These are phyloP conservation scores for Monosporascus ibericus DNA, from an alignment of 2,329 filamentous ascomycete genomes.

Conservation along the genomic window DNA sequence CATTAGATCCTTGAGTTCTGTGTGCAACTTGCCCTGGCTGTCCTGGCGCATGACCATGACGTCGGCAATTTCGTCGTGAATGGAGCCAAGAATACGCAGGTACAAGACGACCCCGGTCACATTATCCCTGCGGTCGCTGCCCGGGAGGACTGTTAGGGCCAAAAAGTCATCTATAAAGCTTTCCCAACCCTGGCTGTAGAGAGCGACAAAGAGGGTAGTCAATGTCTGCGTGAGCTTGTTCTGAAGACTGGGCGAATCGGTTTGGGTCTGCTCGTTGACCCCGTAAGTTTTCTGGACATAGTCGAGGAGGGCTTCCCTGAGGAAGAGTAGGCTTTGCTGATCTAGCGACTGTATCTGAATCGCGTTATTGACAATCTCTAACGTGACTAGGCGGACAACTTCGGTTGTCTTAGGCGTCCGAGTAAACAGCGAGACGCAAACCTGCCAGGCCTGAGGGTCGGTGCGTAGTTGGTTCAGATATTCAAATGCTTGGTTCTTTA, in stretches of 20 bases:
- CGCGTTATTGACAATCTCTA: conserved; percentile 91
- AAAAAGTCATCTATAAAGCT: conserved; percentile 88
- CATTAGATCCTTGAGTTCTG: conserved; percentile 84
- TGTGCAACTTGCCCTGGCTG: conserved; percentile 78
- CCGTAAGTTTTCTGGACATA: conserved; percentile 77
- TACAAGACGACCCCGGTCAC: conserved; percentile 75
- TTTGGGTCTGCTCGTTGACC: conserved; percentile 44
- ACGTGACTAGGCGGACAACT: conserved; percentile 78
- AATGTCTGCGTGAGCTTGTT: conserved; percentile 97
- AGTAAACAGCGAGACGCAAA: conserved; percentile 80
- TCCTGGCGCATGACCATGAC: conserved; percentile 74
- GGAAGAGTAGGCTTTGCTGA: conserved; percentile 60
- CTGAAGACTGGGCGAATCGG: conserved; percentile 74
- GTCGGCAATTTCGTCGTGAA: conserved; percentile 97
- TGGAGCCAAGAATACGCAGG: conserved; percentile 77
- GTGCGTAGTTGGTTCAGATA: conserved; percentile 73
- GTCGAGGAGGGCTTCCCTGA: conserved; percentile 75
- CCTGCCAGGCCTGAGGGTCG: conserved; percentile 83
- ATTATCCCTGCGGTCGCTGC: conserved; percentile 61
- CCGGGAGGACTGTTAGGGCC: conserved; percentile 59
- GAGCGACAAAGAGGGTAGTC: conserved; percentile 83
- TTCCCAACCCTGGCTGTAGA: conserved; percentile 84
- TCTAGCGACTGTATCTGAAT: conserved; percentile 77
- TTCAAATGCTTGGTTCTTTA: conserved; percentile 78
- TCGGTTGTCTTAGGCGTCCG: conserved; percentile 70